phyloP scores from a whole-genome alignment of 2,329 filamentous ascomycete species.

The Pseudocercospora fuligena region DNA sequence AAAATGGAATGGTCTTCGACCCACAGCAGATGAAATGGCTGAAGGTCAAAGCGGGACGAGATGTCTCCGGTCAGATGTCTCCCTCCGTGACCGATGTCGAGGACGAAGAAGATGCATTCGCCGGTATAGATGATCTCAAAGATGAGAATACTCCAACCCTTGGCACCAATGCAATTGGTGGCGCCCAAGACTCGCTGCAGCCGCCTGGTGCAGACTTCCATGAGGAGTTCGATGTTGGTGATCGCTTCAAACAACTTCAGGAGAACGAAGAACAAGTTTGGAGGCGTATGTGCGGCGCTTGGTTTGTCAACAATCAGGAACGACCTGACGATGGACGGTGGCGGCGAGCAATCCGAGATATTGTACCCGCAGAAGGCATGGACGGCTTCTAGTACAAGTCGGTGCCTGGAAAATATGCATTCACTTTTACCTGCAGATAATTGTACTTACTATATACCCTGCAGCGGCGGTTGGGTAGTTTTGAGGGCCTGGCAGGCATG shows the following conservation, averaged over 20 bases:
- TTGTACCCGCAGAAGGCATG: constrained; percentile 28
- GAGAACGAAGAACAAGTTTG: constrained; percentile 90
- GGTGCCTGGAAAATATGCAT: constrained; percentile 19
- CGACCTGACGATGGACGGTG: constrained; percentile 78
- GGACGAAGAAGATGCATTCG: constrained; percentile 91
- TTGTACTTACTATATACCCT: constrained; percentile 26
- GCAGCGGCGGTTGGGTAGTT: constrained; percentile 22
- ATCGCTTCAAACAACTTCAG: constrained; percentile 87
- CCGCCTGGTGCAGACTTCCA: constrained; percentile 60
- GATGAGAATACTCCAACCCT: constrained; percentile 56
- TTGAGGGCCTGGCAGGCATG: constrained; percentile 12
- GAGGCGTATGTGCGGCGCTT: constrained; percentile 84
- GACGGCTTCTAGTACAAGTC: constrained; percentile 21
- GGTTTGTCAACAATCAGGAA: constrained; percentile 67
- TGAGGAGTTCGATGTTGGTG: constrained; percentile 97
- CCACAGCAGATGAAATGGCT: constrained; percentile 98
- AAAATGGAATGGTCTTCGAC: constrained; percentile 98
- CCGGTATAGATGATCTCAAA: constrained; percentile 89
- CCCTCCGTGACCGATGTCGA: constrained; percentile 72
- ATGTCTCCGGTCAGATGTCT: constrained; percentile 43
- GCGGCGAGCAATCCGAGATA: constrained; percentile 35
- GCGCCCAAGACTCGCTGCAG: constrained; percentile 63
- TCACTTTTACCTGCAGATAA: constrained; percentile 30
- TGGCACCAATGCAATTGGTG: constrained; percentile 41
- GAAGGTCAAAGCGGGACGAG: constrained; percentile 58